A percentile compares a stretch with the other conserved stretches of the same genome.
These are phyloP conservation scores for Alternaria rosae DNA, from an alignment of 2,329 filamentous ascomycete genomes.

Conservation along the genomic window DNA sequence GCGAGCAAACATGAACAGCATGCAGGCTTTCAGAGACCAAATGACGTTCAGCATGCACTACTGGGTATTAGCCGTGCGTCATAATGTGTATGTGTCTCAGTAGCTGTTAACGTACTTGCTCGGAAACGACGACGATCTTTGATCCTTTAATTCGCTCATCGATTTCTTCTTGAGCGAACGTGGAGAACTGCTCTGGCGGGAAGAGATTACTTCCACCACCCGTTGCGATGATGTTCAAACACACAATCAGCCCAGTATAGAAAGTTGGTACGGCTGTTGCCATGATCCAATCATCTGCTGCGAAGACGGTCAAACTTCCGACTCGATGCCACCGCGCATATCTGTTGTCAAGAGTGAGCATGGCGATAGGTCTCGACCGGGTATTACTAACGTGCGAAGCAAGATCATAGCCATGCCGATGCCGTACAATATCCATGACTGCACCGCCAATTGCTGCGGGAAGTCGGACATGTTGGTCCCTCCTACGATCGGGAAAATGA, in stretches of 20 bases:
- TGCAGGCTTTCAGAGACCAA: conserved; percentile 64
- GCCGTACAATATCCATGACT: conserved; percentile 42
- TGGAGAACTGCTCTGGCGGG: conserved; percentile 46
- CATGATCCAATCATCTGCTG: conserved; percentile 44
- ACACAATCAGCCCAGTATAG: conserved; percentile 54
- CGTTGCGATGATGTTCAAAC: conserved; percentile 51
- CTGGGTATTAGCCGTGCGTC: conserved; percentile 46
- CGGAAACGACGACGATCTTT: conserved; percentile 55
- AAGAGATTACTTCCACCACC: conserved; percentile 56
- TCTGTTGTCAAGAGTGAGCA: conserved; percentile 15
- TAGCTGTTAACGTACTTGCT: conserved; percentile 46
- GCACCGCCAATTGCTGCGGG: conserved; percentile 22
- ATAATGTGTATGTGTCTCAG: neutral
- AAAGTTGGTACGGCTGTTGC: conserved; percentile 35
- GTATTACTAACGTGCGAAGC: conserved; percentile 34
- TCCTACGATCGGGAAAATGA: neutral
- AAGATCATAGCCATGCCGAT: conserved; percentile 39
- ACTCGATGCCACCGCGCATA: conserved; percentile 38
- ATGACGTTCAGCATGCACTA: conserved; percentile 69
- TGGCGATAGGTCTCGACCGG: neutral
- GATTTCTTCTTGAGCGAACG: conserved; percentile 50
- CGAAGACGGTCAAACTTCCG: conserved; percentile 27
- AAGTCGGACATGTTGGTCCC: conserved; percentile 17
- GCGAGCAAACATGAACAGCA: conserved; percentile 65
- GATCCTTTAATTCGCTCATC: conserved; percentile 54